Evolutionary conservation across 768 basidiomycete species (phyloP).

Genomic region (Gyrodon lividus): DNA sequence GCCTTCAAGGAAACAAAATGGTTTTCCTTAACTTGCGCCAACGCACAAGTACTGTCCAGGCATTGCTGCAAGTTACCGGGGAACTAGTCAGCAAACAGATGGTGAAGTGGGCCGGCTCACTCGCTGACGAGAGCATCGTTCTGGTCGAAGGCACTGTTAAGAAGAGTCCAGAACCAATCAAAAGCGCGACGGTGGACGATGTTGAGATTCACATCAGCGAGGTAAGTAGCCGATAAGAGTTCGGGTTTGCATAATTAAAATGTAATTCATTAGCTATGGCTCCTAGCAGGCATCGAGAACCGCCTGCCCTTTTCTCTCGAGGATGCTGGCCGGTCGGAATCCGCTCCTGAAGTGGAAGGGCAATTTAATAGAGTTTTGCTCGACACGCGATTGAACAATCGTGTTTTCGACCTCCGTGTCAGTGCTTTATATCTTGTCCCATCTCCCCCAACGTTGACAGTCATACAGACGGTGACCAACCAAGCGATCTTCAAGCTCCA

Average conservation of each 20-base stretch:
- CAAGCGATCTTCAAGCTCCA: slow-evolving; percentile 95
- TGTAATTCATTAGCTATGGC: slow-evolving; percentile 56
- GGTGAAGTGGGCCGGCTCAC: slow-evolving; percentile 84
- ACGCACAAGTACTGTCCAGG: slow-evolving; percentile 83
- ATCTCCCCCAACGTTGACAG: slow-evolving; percentile 7
- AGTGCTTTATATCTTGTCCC: slow-evolving; percentile 25
- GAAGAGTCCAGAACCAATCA: slow-evolving; percentile 80
- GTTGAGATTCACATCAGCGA: slow-evolving; percentile 84
- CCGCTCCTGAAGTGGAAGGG: slow-evolving; percentile 57
- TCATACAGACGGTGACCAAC: slow-evolving; percentile 80
- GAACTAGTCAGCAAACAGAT: slow-evolving; percentile 93
- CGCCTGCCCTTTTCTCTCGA: slow-evolving; percentile 90
- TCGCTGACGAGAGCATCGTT: slow-evolving; percentile 87
- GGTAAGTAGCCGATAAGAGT: slow-evolving; percentile 41
- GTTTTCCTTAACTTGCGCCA: slow-evolving; percentile 93
- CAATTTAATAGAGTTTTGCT: slow-evolving; percentile 82
- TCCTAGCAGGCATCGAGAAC: slow-evolving; percentile 76
- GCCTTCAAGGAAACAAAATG: slow-evolving; percentile 94
- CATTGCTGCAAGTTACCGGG: slow-evolving; percentile 66
- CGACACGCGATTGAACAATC: slow-evolving; percentile 92
- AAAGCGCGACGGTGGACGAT: slow-evolving; percentile 84
- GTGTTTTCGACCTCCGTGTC: slow-evolving; percentile 91
- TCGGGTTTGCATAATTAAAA: slow-evolving; percentile 2
- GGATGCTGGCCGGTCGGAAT: slow-evolving; percentile 85
- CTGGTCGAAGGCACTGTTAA: slow-evolving; percentile 83